Evolutionary conservation across 768 basidiomycete species (phyloP).

Genomic region (Gautieria morchelliformis): DNA sequence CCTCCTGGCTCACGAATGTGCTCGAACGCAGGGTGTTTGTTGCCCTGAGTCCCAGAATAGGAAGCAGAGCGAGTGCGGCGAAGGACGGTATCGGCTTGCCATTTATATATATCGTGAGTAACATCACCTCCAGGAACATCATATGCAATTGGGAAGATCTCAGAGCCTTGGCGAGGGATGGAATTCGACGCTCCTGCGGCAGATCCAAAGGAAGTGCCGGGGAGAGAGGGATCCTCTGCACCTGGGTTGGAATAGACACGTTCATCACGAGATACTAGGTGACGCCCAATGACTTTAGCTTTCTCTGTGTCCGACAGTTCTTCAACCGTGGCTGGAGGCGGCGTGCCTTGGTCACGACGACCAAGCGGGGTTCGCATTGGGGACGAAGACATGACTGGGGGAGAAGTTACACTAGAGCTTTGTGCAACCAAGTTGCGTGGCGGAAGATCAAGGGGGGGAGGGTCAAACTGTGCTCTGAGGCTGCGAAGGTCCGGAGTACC

Average conservation of each 20-base stretch:
- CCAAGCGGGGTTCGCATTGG: background rate
- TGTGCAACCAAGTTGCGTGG: background rate
- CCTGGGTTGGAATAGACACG: constrained; percentile 29
- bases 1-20: constrained; percentile 95
- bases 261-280: constrained; percentile 71
- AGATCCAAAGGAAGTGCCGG: constrained; percentile 9
- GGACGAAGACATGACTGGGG: constrained; percentile 2
- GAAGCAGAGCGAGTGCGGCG: constrained; percentile 64
- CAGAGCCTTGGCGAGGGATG: constrained; percentile 37
- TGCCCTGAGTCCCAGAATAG: constrained; percentile 42
- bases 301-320: constrained; percentile 76
- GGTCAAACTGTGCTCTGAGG: constrained; percentile 10
- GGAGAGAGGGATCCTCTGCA: constrained; percentile 21
- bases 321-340: constrained; percentile 28
- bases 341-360: background rate
- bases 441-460: constrained; percentile 10
- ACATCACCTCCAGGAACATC: constrained; percentile 83
- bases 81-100: constrained; percentile 60
- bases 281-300: constrained; percentile 66
- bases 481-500: constrained; percentile 9
- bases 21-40: constrained; percentile 65
- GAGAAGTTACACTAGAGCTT: background rate
- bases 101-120: constrained; percentile 94
- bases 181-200: constrained; percentile 16
- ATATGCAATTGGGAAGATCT: constrained; percentile 82